Evolutionary conservation across 2,329 filamentous ascomycete genomes (phyloP).

Genomic region (Penicillium sp.): DNA sequence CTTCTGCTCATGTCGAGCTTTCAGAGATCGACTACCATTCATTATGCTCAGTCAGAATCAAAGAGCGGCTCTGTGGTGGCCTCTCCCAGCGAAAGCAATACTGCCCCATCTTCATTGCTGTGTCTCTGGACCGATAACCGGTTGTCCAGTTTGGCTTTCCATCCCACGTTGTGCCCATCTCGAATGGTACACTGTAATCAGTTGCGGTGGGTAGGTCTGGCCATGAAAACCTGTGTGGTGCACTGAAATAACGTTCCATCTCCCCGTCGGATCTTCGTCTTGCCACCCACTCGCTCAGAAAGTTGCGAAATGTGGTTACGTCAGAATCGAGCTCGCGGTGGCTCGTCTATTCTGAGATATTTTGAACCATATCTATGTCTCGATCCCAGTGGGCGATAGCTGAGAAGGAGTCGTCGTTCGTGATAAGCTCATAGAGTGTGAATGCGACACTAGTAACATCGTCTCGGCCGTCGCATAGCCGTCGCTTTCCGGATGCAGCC

Average conservation of each 20-base stretch:
- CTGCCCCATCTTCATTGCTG: constrained; percentile 17
- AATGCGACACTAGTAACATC: constrained; percentile 28
- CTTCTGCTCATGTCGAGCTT: no score
- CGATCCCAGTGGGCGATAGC: constrained; percentile 26
- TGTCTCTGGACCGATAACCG: constrained; percentile 8
- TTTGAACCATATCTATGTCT: constrained; percentile 24
- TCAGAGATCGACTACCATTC: no score
- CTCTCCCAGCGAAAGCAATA: constrained; percentile 23
- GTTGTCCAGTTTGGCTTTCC: constrained; percentile 15
- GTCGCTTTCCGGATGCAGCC: constrained; percentile 19
- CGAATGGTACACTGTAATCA: constrained; percentile 20
- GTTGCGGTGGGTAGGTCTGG: constrained; percentile 15
- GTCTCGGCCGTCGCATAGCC: constrained; percentile 22
- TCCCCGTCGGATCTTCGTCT: constrained; percentile 5
- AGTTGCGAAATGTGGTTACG: constrained; percentile 18
- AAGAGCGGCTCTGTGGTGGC: constrained; percentile 7
- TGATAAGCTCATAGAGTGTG: constrained; percentile 30
- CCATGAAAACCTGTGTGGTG: constrained; percentile 18
- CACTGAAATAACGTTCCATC: constrained; percentile 21
- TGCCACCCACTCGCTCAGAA: constrained; percentile 21
- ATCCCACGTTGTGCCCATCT: constrained; percentile 10
- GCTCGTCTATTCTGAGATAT: constrained; percentile 17
- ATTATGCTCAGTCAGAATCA: no score
- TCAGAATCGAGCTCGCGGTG: constrained; percentile 22
- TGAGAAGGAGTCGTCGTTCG: constrained; percentile 25